Evolutionary conservation across 495 filamentous ascomycete genomes (phyloP).

Genomic region (Annulohypoxylon moriforme): DNA sequence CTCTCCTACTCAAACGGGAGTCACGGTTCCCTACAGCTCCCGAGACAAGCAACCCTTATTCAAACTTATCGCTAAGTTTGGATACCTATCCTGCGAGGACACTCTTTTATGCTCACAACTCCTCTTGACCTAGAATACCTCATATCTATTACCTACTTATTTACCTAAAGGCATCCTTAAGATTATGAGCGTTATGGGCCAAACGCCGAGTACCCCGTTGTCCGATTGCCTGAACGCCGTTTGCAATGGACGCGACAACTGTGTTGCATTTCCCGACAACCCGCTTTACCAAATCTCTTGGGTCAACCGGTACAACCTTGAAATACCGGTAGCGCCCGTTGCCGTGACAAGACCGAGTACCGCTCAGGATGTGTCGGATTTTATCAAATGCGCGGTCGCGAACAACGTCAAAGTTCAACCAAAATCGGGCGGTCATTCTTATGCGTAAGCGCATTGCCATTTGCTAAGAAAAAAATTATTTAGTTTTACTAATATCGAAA

Average conservation of each 20-base stretch:
- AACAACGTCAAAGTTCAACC: slow-evolving; percentile 72
- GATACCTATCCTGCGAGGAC: background rate
- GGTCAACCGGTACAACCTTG: slow-evolving; percentile 72
- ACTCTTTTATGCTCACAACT: background rate
- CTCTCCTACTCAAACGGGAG: slow-evolving; percentile 23
- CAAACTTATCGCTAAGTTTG: background rate
- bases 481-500: slow-evolving; percentile 16
- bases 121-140: slow-evolving; percentile 17
- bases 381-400: slow-evolving; percentile 68
- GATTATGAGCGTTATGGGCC: slow-evolving; percentile 42
- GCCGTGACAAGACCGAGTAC: slow-evolving; percentile 71
- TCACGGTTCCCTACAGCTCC: slow-evolving; percentile 17
- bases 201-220: slow-evolving; percentile 47
- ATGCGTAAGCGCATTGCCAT: slow-evolving; percentile 54
- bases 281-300: slow-evolving; percentile 56
- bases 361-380: slow-evolving; percentile 65
- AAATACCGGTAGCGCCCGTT: slow-evolving; percentile 67
- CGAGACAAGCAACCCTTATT: slow-evolving; percentile 9
- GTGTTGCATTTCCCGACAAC: slow-evolving; percentile 54
- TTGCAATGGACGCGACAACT: slow-evolving; percentile 54
- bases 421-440: slow-evolving; percentile 79
- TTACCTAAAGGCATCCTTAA: slow-evolving; percentile 4
- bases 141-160: slow-evolving; percentile 13
- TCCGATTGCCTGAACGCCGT: slow-evolving; percentile 55
- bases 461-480: background rate